These are phyloP conservation scores for Podospora pseudopauciseta DNA, from an alignment of 495 filamentous ascomycete genomes.

Conservation along the genomic window DNA sequence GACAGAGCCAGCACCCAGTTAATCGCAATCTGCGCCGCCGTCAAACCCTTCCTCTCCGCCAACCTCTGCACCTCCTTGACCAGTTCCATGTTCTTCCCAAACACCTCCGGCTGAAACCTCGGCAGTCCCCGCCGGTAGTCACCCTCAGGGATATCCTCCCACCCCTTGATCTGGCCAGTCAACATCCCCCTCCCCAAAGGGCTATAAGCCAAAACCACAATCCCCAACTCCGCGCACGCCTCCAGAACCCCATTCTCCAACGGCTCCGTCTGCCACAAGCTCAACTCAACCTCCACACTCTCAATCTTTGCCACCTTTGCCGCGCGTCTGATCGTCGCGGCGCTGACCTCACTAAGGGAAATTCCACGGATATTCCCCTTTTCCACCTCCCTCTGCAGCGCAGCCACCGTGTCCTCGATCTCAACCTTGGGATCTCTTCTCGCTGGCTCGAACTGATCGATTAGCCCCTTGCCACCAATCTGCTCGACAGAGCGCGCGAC, in stretches of 20 bases:
- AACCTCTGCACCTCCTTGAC: conserved; percentile 62
- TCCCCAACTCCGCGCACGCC: conserved; percentile 66
- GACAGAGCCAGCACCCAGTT: conserved; percentile 61
- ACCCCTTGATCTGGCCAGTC: conserved; percentile 62
- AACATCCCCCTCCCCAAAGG: conserved; percentile 32
- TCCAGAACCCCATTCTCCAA: conserved; percentile 69
- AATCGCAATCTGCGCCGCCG: conserved; percentile 71
- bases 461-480: conserved; percentile 68
- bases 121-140: conserved; percentile 56
- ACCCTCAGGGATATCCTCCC: conserved; percentile 59
- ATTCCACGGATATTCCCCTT: conserved; percentile 76
- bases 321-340: conserved; percentile 70
- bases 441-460: conserved; percentile 81
- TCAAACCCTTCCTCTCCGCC: conserved; percentile 65
- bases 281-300: conserved; percentile 79
- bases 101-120: conserved; percentile 66
- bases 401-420: conserved; percentile 47
- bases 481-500: conserved; percentile 64
- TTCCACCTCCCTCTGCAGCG: conserved; percentile 59
- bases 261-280: conserved; percentile 62
- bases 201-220: conserved; percentile 71
- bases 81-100: conserved; percentile 71
- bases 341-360: conserved; percentile 68
- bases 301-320: conserved; percentile 65
- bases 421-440: conserved; percentile 62